Evolutionary conservation across 768 basidiomycete species (phyloP), one percentile per base, ranked within the genome.

Genomic region (Tremella fuciformis): DNA sequence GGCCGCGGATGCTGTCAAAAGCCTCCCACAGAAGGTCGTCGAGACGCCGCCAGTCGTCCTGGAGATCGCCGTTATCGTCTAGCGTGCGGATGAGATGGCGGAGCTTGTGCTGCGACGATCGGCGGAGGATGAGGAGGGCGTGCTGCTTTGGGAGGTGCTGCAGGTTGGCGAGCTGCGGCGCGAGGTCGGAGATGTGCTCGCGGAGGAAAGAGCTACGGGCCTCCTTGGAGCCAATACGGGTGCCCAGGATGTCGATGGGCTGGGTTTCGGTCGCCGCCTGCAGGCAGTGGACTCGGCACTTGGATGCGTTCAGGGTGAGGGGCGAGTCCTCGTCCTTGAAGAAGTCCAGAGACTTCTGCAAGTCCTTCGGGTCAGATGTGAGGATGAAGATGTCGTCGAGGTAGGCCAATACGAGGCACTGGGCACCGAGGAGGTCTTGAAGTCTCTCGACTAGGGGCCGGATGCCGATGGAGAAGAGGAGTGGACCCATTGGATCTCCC

Each of bases 401-500:
- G 46, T 65, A 62, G 13, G 57, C 52, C 16, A 59, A 25, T 13
- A 56, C 40, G 16, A 40, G 41, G 26, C 39, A 50, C 3, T 21
- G 16, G 8, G 44, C 40, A 16, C 64, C 64, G 8, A 62, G 49
- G 26, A 29, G 19, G 7, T 26, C 24, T 21, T 55, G 50, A 6
- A 65, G 53, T 1, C 19, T 34, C 8, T 37, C 49, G 15, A 59
- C 29, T 3, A 53, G 9, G 44, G 41, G 26, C 3, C 60, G 60
- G 21, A 57, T 39, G 18, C 42, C 57, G 22, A 66, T 37, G 11
- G 64, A 65, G 51, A 59, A 64, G 47, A 63, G 42, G 21, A 66
- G 54, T 3, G 58, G 58, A 16, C 65, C 58, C 1, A 66, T 53
- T 2, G 63, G 66, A 19, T 63, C 65, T 1, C 65, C 69, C 37